These are phyloP conservation scores for Kalmusia sp. DNA, from an alignment of 2,329 filamentous ascomycete species.

Conservation along the genomic window DNA sequence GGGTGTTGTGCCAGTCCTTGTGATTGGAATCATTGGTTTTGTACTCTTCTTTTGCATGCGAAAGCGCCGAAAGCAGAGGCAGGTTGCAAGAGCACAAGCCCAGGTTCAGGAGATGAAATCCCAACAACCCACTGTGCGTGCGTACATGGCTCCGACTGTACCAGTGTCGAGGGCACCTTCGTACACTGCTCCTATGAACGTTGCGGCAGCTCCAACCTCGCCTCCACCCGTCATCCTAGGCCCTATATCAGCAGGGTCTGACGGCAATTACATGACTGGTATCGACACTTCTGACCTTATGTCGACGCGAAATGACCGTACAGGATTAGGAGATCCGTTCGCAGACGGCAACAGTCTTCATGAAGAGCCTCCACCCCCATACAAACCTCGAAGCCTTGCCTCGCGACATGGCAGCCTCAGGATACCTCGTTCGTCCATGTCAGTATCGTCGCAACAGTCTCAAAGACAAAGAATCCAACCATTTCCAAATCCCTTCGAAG, in stretches of 20 bases:
- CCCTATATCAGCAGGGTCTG: conserved; percentile 37
- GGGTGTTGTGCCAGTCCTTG: conserved; percentile 29
- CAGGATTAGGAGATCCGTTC: conserved; percentile 36
- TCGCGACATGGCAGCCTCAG: conserved; percentile 45
- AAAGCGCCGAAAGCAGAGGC: conserved; percentile 35
- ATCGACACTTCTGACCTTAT: conserved; percentile 48
- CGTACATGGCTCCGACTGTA: conserved; percentile 25
- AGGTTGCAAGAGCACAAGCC: conserved; percentile 14
- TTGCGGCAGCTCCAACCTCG: conserved; percentile 21
- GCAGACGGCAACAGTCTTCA: conserved; percentile 35
- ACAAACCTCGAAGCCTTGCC: conserved; percentile 41
- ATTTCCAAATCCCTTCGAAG: conserved; percentile 42
- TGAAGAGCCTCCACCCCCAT: conserved; percentile 46
- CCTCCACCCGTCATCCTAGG: conserved; percentile 43
- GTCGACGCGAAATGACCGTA: conserved; percentile 33
- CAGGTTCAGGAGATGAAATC: conserved; percentile 36
- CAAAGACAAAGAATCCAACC: conserved; percentile 20
- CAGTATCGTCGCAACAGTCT: conserved; percentile 17
- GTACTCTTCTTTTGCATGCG: conserved; percentile 35
- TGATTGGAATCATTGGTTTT: conserved; percentile 32
- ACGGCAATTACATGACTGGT: conserved; percentile 45
- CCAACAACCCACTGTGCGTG: conserved; percentile 16
- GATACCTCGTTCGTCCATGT: conserved; percentile 14
- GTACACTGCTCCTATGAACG: conserved; percentile 20
- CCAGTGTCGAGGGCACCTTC: conserved; percentile 20